Conservation (phyloP, 257 asterid genomes). For the Capsicum baccatum region DNA sequence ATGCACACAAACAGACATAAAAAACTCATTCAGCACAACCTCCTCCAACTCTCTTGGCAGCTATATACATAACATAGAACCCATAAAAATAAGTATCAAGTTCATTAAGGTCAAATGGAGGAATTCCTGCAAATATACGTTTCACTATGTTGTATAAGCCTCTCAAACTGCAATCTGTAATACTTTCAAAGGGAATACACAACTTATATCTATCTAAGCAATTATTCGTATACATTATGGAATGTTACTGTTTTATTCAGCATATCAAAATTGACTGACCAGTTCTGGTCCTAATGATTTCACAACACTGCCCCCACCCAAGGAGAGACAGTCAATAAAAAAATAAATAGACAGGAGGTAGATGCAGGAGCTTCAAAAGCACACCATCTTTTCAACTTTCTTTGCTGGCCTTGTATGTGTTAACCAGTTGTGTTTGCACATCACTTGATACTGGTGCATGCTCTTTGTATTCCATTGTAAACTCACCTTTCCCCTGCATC, state of each 20-base stretch:
- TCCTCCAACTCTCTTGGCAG: not conserved
- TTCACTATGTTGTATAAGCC: not conserved
- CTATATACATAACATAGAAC: not conserved
- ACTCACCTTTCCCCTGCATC: slow-evolving; percentile 94
- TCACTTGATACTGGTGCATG: slow-evolving; percentile 84
- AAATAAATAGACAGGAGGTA: not conserved
- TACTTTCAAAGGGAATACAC: slow-evolving; percentile 2
- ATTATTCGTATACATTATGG: slow-evolving; percentile 21
- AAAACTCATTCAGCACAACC: not conserved
- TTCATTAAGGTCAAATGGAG: not conserved
- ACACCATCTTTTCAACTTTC: slow-evolving; percentile 47
- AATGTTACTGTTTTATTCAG: slow-evolving; percentile 4
- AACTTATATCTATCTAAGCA: not conserved
- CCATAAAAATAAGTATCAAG: not conserved
- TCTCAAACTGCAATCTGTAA: not conserved
- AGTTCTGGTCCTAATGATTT: slow-evolving; percentile 23
- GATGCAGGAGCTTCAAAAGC: slow-evolving; percentile 18
- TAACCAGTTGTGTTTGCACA: slow-evolving; percentile 83
- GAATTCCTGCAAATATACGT: not conserved
- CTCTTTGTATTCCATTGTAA: slow-evolving; percentile 92
- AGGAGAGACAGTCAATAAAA: not conserved
- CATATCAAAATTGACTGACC: slow-evolving; percentile 28
- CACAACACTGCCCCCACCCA: slow-evolving; percentile 6
- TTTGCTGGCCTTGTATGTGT: slow-evolving; percentile 63
- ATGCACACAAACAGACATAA: no score